phyloP scores from a whole-genome alignment of 345 rosid species.

The Adansonia digitata region DNA sequence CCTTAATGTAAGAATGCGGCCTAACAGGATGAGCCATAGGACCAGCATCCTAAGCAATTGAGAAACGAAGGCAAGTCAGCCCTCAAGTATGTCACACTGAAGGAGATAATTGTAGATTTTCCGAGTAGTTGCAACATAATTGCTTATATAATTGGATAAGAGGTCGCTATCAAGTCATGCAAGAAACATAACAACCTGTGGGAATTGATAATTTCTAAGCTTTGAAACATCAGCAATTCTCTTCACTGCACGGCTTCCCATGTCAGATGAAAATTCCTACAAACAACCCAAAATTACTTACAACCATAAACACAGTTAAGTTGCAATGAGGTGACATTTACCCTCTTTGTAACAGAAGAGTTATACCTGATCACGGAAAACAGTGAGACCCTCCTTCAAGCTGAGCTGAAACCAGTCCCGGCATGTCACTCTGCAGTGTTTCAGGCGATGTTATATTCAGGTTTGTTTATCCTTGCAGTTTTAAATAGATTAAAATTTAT shows the following conservation, averaged over 20 bases:
- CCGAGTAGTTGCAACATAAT: neutral
- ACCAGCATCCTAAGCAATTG: constrained; percentile 73
- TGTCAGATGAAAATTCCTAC: constrained; percentile 98
- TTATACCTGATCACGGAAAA: constrained; percentile 88
- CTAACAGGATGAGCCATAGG: constrained; percentile 99
- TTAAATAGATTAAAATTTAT: neutral
- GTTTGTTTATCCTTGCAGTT: neutral
- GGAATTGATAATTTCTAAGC: constrained; percentile 82
- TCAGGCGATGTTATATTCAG: constrained; percentile 2
- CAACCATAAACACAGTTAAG: neutral
- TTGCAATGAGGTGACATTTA: neutral
- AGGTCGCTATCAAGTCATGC: neutral
- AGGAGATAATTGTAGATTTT: neutral
- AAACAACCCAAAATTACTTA: neutral
- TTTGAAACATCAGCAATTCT: constrained; percentile 91
- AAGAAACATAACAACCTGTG: constrained; percentile 56
- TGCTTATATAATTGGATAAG: neutral
- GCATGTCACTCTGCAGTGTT: constrained; percentile 82
- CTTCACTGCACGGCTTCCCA: constrained; percentile 98
- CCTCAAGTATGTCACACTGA: neutral
- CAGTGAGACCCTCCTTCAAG: constrained; percentile 98
- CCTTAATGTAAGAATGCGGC: constrained; percentile 99
- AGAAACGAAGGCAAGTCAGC: constrained; percentile 2
- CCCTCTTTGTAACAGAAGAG: neutral
- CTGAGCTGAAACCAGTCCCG: constrained; percentile 99